Evolutionary conservation across 2,329 filamentous ascomycete genomes (phyloP), one percentile per base, ranked within the genome.

Genomic region (Curvularia spicifera): DNA sequence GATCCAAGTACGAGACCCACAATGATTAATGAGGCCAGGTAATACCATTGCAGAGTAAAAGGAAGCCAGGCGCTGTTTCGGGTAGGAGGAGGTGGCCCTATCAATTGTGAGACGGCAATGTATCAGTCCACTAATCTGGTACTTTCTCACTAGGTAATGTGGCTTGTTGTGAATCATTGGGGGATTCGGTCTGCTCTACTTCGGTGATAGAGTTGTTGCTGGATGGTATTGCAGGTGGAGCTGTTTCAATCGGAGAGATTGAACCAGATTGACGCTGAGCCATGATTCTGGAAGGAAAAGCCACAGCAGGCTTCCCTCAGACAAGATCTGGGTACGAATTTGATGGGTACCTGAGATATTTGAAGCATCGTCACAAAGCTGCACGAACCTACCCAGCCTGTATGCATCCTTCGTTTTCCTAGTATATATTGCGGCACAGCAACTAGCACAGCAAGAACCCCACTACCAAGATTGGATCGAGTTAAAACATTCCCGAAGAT

Each of bases 1-100:
- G 65, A 45, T 26, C 45, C 10, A 7, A 65, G 31, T 24, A 49
- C 59, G 10, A 57, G 7, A 13, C 29, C 18, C 20, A 49, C 12
- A 26, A 48, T 43, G 3, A 47, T 55, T 18, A 13, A 2, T 12
- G 4, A 12, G 4, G 8, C 10, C 4, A 42, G 20, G 20, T 22
- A 42, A 13, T 42, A 42, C n/a, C 39, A 42, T 13, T 13, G 2
- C 10, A 42, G 10, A n/a, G 39, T 42, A 22, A 42, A 42, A 42
- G 39, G 39, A 42, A 42, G 8, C 39, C 39, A 42, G 13, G 18
- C 12, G 18, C 39, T 13, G 18, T 42, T 4, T 42, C 20, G 39
- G 4, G 8, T 18, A 42, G 18, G 18, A 5, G 9, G 8, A 5
- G 8, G 1, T 13, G 39, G 20, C 1, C 3, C 39, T 42, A 5